These are phyloP conservation scores for Melampsora americana DNA, from an alignment of 1,284 basidiomycete species.

Conservation along the genomic window DNA sequence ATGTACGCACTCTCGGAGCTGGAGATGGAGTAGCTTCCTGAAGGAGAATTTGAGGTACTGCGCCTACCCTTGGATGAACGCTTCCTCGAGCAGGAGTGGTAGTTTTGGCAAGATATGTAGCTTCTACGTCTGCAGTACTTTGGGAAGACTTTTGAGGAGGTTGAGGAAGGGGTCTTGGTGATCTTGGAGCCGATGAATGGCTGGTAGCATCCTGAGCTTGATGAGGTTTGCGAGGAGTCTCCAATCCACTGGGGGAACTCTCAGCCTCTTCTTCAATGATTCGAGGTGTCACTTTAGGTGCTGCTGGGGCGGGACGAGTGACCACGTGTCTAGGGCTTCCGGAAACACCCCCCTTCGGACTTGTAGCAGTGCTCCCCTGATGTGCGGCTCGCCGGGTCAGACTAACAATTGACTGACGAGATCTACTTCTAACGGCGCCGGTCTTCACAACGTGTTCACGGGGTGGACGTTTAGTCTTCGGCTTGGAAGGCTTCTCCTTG, in stretches of 20 bases:
- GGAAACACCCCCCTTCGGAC: constrained; percentile 6
- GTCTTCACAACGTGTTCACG: constrained; percentile 41
- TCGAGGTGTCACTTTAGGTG: background rate
- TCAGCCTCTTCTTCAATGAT: constrained; percentile 6
- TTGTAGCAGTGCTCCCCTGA: background rate
- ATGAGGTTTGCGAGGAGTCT: constrained; percentile 29
- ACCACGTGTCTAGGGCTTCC: constrained; percentile 24
- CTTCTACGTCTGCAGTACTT: constrained; percentile 51
- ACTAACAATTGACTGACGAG: constrained; percentile 37
- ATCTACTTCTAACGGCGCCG: constrained; percentile 38
- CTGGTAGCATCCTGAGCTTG: constrained; percentile 14
- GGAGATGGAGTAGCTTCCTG: constrained; percentile 56
- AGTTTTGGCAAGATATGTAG: constrained; percentile 55
- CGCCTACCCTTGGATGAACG: constrained; percentile 49
- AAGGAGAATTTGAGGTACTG: constrained; percentile 55
- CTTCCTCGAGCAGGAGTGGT: constrained; percentile 48
- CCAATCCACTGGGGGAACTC: background rate
- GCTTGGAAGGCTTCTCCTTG: background rate
- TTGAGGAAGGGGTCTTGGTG: constrained; percentile 52
- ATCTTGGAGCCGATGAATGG: background rate
- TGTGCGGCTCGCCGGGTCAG: constrained; percentile 11
- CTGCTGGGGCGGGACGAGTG: constrained; percentile 34
- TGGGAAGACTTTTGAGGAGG: constrained; percentile 50
- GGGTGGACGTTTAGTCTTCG: constrained; percentile 29
- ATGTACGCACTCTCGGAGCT: constrained; percentile 49